Conservation (phyloP, 306 rosid species). For the Cajanus cajan region DNA sequence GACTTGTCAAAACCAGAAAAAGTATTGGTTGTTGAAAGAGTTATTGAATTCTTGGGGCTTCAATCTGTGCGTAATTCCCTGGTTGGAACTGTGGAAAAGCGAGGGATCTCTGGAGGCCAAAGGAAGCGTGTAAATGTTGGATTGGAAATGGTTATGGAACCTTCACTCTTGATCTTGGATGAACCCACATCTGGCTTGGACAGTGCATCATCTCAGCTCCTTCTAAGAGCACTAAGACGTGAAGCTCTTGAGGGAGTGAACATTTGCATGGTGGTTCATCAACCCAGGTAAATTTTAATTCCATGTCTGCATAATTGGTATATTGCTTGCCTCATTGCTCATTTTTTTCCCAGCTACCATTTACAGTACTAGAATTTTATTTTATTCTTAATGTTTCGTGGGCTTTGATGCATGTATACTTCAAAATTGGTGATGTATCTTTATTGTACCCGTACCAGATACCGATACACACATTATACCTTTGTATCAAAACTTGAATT, state of each 20-base stretch:
- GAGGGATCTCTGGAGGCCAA: conserved; percentile 98
- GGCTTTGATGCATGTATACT: neutral
- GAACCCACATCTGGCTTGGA: conserved; percentile 99
- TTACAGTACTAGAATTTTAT: neutral
- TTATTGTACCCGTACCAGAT: neutral
- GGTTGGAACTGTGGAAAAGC: conserved; percentile 93
- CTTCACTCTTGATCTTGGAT: conserved; percentile 92
- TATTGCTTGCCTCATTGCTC: neutral
- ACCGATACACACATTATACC: neutral
- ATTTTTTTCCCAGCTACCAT: neutral
- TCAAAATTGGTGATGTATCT: neutral
- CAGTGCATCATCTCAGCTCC: conserved; percentile 93
- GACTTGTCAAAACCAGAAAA: conserved; percentile 72
- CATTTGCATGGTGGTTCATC: conserved; percentile 97
- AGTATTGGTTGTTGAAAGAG: conserved; percentile 88
- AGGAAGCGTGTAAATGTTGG: conserved; percentile 97
- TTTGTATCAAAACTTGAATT: neutral
- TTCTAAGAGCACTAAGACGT: conserved; percentile 87
- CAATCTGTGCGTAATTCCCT: conserved; percentile 76
- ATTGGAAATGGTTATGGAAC: conserved; percentile 98
- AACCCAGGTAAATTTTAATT: conserved; percentile 74
- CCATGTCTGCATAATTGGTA: conserved; percentile 4
- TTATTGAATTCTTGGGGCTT: conserved; percentile 89
- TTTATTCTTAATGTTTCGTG: neutral
- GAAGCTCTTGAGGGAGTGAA: conserved; percentile 99